Percentiles rank a stretch among this genome's conserved stretches.
Evolutionary conservation across 768 basidiomycete genomes (phyloP).

Genomic region (Collybia sp.): DNA sequence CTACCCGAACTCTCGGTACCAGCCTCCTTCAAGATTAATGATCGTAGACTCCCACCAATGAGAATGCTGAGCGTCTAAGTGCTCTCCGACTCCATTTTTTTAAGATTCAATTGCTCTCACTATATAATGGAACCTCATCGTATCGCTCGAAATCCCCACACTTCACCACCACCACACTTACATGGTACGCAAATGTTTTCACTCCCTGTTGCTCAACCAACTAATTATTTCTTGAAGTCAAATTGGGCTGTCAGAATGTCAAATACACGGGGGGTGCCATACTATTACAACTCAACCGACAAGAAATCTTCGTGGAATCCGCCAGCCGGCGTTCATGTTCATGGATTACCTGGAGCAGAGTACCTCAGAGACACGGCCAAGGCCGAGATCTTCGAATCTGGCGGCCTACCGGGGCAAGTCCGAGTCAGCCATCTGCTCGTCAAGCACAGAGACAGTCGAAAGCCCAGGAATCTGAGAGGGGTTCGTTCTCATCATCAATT

Average conservation of each 20-base stretch:
- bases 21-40: no score
- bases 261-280: conserved; percentile 68
- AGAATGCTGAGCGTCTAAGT: no score
- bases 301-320: conserved; percentile 81
- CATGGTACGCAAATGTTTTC: no score
- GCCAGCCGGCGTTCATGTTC: conserved; percentile 50
- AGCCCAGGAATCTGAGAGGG: conserved; percentile 83
- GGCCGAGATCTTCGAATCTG: conserved; percentile 7
- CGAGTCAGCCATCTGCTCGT: conserved; percentile 94
- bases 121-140: no score
- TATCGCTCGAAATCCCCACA: no score
- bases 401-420: conserved; percentile 48
- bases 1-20: no score
- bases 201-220: no score
- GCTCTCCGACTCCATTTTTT: no score
- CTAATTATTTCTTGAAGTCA: conserved; percentile 1
- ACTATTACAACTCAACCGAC: conserved; percentile 75
- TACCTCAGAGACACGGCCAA: conserved; percentile 18
- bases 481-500: conserved; percentile 23
- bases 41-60: no score
- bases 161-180: no score
- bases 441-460: conserved; percentile 79
- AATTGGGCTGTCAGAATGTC: conserved; percentile 89
- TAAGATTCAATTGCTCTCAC: no score
- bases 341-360: conserved; percentile 75